Conservation (phyloP, 768 basidiomycete genomes). For the Cystofilobasidium bisporidii region DNA sequence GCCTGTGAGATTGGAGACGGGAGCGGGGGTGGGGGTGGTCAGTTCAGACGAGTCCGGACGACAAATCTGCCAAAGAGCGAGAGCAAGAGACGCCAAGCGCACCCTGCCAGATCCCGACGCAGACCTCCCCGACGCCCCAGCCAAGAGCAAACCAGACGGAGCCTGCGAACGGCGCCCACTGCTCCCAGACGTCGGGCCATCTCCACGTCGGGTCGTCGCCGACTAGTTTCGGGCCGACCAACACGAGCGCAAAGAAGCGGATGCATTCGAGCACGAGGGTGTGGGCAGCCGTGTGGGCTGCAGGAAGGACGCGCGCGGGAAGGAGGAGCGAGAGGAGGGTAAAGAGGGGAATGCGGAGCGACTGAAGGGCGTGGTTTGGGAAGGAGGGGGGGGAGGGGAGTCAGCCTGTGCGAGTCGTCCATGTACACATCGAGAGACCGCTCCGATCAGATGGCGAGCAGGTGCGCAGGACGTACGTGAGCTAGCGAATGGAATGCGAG, state of each 20-base stretch:
- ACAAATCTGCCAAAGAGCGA: background rate
- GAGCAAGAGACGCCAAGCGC: slow-evolving; percentile 1
- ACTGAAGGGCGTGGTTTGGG: slow-evolving; percentile 1
- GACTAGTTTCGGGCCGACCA: slow-evolving; percentile 6
- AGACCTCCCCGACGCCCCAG: slow-evolving; percentile 24
- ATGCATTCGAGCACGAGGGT: slow-evolving; percentile 10
- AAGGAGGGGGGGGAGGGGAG: background rate
- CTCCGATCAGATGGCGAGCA: background rate
- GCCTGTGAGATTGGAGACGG: background rate
- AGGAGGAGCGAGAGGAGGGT: slow-evolving; percentile 10
- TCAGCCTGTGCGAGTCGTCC: background rate
- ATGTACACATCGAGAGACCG: too few species aligned
- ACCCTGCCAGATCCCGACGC: slow-evolving; percentile 25
- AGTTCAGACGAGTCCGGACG: background rate
- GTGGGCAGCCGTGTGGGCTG: slow-evolving; percentile 11
- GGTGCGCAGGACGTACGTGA: slow-evolving; percentile 12
- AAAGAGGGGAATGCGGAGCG: slow-evolving; percentile 22
- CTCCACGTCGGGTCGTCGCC: background rate
- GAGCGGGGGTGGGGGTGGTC: background rate
- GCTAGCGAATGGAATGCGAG: slow-evolving; percentile 21
- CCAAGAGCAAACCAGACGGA: slow-evolving; percentile 22
- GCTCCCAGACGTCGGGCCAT: slow-evolving; percentile 18
- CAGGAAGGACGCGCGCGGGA: background rate
- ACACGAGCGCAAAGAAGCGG: slow-evolving; percentile 1
- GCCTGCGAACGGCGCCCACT: slow-evolving; percentile 10